Evolutionary conservation across 306 rosid genomes (phyloP).

Genomic region (Astragalus membranaceus): DNA sequence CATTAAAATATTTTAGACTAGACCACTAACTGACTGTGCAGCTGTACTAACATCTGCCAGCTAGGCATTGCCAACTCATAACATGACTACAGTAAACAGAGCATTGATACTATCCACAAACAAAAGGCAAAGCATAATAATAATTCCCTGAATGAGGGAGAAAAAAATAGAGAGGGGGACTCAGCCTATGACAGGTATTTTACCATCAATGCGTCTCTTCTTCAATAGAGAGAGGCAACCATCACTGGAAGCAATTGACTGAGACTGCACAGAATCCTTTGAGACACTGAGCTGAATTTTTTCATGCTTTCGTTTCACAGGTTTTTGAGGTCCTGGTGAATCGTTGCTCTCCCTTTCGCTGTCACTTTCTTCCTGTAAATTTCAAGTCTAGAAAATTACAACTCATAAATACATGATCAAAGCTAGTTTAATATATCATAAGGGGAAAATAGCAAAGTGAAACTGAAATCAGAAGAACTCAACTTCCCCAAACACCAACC

Average conservation of each 20-base stretch:
- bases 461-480: too few species aligned
- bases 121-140: background rate
- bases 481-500: too few species aligned
- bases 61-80: background rate
- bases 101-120: background rate
- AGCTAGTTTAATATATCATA: background rate
- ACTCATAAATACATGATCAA: conserved; percentile 9
- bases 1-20: too few species aligned
- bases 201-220: conserved; percentile 62
- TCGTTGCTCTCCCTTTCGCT: conserved; percentile 76
- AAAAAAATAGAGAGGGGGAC: background rate
- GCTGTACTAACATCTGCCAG: background rate
- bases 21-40: background rate
- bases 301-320: conserved; percentile 51
- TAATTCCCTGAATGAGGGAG: background rate
- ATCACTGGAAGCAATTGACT: conserved; percentile 42
- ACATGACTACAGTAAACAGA: background rate
- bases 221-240: conserved; percentile 63
- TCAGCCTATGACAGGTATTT: background rate
- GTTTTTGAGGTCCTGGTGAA: conserved; percentile 40
- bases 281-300: too few species aligned
- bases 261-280: conserved; percentile 44
- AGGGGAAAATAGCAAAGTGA: too few species aligned
- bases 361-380: conserved; percentile 62
- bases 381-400: conserved; percentile 15